Evolutionary conservation across 768 basidiomycete genomes (phyloP).

Genomic region (Gloeopeniophorella convolvens): DNA sequence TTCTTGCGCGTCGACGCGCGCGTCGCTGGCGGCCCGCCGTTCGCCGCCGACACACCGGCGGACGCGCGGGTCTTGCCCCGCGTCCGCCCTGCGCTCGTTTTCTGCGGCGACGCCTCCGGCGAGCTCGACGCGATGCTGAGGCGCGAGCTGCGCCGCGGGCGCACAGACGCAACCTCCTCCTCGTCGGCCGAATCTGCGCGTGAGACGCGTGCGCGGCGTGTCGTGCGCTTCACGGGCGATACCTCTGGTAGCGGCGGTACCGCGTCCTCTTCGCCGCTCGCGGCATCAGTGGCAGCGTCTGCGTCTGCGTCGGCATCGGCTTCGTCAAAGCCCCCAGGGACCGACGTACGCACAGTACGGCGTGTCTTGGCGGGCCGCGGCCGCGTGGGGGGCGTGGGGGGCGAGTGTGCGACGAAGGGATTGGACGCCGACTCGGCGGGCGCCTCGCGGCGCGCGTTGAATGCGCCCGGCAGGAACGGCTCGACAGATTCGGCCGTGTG

Average conservation of each 20-base stretch:
- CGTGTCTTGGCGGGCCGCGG: slow-evolving; percentile 15
- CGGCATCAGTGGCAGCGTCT: too few species aligned
- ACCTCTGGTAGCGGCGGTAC: slow-evolving; percentile 16
- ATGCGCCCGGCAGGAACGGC: slow-evolving; percentile 12
- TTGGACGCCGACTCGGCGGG: neutral
- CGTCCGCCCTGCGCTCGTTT: slow-evolving; percentile 9
- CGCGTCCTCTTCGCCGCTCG: slow-evolving; percentile 18
- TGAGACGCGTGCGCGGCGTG: slow-evolving; percentile 5
- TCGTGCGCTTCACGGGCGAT: slow-evolving; percentile 14
- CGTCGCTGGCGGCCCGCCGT: slow-evolving; percentile 15
- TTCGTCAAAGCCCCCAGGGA: slow-evolving; percentile 11
- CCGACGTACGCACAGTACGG: slow-evolving; percentile 7
- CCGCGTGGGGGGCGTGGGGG: slow-evolving; percentile 14
- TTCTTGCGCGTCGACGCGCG: slow-evolving; percentile 14
- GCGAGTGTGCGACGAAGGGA: slow-evolving; percentile 5
- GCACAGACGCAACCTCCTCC: slow-evolving; percentile 3
- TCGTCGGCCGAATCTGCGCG: slow-evolving; percentile 6
- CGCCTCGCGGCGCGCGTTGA: slow-evolving; percentile 2
- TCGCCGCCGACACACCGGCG: slow-evolving; percentile 18
- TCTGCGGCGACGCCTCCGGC: slow-evolving; percentile 16
- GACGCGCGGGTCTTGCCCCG: slow-evolving; percentile 6
- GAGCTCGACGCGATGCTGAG: slow-evolving; percentile 20
- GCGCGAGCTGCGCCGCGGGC: slow-evolving; percentile 20
- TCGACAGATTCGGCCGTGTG: slow-evolving; percentile 8
- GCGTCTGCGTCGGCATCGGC: too few species aligned